These are phyloP conservation scores for Dillenia suffruticosa DNA, from an alignment of 164 flowering plant genomes.

Conservation along the genomic window DNA sequence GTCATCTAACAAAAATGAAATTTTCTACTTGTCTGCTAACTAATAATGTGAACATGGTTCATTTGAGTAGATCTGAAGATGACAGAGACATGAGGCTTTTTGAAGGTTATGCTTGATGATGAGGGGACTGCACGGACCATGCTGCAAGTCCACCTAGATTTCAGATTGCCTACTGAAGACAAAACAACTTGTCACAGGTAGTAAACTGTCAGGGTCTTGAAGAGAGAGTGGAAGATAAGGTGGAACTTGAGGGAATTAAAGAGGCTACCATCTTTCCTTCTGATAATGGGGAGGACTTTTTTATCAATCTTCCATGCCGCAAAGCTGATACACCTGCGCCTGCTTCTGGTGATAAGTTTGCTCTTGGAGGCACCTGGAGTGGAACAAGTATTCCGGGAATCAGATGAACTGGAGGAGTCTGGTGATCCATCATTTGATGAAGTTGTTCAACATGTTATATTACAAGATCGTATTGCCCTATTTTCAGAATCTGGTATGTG, in stretches of 20 bases:
- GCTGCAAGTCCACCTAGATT: slow-evolving; percentile 77
- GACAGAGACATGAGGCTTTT: slow-evolving; percentile 88
- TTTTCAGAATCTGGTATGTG: slow-evolving; percentile 58
- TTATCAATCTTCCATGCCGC: slow-evolving; percentile 94
- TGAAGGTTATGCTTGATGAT: slow-evolving; percentile 88
- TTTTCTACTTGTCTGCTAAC: not conserved
- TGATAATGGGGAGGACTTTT: slow-evolving; percentile 95
- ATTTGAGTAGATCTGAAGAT: slow-evolving; percentile 55
- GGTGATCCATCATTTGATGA: slow-evolving; percentile 65
- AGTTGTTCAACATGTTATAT: slow-evolving; percentile 59
- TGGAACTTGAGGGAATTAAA: slow-evolving; percentile 20
- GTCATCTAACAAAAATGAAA: slow-evolving; percentile 13
- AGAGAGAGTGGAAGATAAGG: slow-evolving; percentile 34
- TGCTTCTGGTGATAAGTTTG: slow-evolving; percentile 34
- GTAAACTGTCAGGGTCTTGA: slow-evolving; percentile 40
- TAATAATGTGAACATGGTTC: too few relatives aligned
- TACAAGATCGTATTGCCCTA: slow-evolving; percentile 73
- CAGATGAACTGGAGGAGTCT: slow-evolving; percentile 42
- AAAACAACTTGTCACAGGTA: slow-evolving; percentile 45
- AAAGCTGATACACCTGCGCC: slow-evolving; percentile 69
- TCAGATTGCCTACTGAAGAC: slow-evolving; percentile 46
- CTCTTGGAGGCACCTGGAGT: slow-evolving; percentile 25
- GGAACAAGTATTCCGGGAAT: slow-evolving; percentile 41
- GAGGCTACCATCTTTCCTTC: slow-evolving; percentile 24
- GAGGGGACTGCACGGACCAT: slow-evolving; percentile 84